Percentiles rank a stretch among this genome's conserved stretches.
Evolutionary conservation across 768 basidiomycete genomes (phyloP).

Genomic region (Serpula lacrymans): DNA sequence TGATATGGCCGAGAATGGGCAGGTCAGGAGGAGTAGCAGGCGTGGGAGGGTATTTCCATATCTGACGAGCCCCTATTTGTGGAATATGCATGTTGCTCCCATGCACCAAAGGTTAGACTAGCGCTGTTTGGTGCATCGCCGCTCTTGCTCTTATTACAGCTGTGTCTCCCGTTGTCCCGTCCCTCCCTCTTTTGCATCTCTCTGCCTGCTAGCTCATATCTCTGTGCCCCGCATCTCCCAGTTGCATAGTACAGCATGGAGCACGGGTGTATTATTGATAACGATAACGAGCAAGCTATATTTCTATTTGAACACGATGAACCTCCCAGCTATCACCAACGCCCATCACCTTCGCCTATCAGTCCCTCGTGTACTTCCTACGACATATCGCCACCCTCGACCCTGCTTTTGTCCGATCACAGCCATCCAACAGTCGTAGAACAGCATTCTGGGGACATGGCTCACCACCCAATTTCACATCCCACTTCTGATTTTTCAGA

Average conservation of each 20-base stretch:
- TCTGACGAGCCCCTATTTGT: too few species aligned
- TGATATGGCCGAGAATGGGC: too few species aligned
- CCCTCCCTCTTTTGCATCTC: slow-evolving; percentile 2
- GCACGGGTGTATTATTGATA: slow-evolving; percentile 32
- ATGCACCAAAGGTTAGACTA: too few species aligned
- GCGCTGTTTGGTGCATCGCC: too few species aligned
- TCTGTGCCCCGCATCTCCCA: slow-evolving; percentile 5
- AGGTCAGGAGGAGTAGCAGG: too few species aligned
- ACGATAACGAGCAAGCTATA: slow-evolving; percentile 54
- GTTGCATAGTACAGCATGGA: slow-evolving; percentile 35
- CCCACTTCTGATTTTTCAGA: slow-evolving; percentile 15
- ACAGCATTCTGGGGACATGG: slow-evolving; percentile 11
- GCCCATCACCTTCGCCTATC: slow-evolving; percentile 8
- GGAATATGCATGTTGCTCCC: too few species aligned
- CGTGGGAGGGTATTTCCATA: too few species aligned
- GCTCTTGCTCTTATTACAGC: too few species aligned
- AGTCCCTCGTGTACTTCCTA: slow-evolving; percentile 3
- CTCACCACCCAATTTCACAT: slow-evolving; percentile 27
- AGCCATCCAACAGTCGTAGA: slow-evolving; percentile 9
- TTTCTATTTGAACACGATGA: slow-evolving; percentile 52
- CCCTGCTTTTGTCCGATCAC: slow-evolving; percentile 9
- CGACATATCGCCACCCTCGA: slow-evolving; percentile 4
- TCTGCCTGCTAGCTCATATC: not conserved
- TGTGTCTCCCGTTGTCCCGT: slow-evolving; percentile 11
- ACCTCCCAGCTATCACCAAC: slow-evolving; percentile 2